Conservation (phyloP, 768 basidiomycete species). For the Pisolithus microcarpus region DNA sequence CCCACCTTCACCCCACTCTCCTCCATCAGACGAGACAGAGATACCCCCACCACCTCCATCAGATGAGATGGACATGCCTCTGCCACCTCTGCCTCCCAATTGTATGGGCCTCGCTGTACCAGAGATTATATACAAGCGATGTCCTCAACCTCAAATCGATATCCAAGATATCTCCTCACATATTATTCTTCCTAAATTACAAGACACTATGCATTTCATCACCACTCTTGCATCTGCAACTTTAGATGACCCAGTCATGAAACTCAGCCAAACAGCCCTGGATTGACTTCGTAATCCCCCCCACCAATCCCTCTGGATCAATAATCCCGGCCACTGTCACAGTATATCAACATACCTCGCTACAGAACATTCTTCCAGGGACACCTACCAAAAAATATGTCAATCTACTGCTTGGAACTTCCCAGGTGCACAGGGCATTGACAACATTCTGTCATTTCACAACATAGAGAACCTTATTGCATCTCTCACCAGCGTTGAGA, state of each 20-base stretch:
- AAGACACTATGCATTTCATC: background rate
- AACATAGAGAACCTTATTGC: too few species aligned
- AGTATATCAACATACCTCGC: slow-evolving; percentile 5
- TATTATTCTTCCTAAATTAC: background rate
- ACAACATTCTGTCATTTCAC: too few species aligned
- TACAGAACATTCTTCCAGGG: slow-evolving; percentile 1
- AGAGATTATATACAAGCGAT: background rate
- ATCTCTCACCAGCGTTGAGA: too few species aligned
- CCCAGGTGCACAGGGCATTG: too few species aligned
- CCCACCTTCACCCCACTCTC: too few species aligned
- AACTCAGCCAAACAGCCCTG: background rate
- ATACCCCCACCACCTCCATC: background rate
- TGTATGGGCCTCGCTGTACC: background rate
- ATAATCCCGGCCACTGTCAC: slow-evolving; percentile 1
- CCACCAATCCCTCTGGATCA: background rate
- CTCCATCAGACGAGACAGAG: too few species aligned
- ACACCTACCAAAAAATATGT: slow-evolving; percentile 4
- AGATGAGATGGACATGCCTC: background rate
- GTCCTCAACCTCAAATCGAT: background rate
- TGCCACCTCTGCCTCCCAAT: background rate
- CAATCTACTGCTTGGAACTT: background rate
- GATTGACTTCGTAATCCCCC: slow-evolving; percentile 1
- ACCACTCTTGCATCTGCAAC: background rate
- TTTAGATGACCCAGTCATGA: background rate
- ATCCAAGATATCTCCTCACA: background rate